These are phyloP conservation scores for Diplocarpon mali DNA, from an alignment of 2,329 filamentous ascomycete species.

Conservation along the genomic window DNA sequence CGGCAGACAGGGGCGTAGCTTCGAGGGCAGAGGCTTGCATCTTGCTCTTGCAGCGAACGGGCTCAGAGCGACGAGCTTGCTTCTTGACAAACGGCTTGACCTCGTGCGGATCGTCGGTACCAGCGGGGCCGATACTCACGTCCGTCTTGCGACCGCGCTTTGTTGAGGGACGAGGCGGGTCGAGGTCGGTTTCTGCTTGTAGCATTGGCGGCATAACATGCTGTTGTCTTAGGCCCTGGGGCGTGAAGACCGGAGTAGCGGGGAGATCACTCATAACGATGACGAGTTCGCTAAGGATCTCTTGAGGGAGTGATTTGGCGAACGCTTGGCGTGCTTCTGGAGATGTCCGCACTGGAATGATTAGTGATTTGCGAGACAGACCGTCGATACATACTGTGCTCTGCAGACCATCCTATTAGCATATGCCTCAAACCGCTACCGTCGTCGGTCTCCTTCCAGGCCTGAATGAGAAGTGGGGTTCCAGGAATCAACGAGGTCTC, in stretches of 20 bases:
- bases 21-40: conserved; percentile 3
- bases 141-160: conserved; percentile 21
- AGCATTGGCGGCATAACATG: background rate
- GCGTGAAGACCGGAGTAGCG: conserved; percentile 13
- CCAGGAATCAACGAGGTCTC: conserved; percentile 45
- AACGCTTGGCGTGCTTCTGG: conserved; percentile 42
- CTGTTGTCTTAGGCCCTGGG: conserved; percentile 1
- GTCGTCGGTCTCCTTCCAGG: conserved; percentile 51
- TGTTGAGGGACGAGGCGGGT: conserved; percentile 19
- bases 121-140: background rate
- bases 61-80: conserved; percentile 16
- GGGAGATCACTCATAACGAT: conserved; percentile 47
- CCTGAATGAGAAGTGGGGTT: conserved; percentile 46
- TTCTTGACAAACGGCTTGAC: conserved; percentile 19
- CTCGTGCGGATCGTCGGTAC: conserved; percentile 16
- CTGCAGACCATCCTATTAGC: conserved; percentile 49
- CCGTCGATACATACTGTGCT: conserved; percentile 35
- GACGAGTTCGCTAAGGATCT: conserved; percentile 51
- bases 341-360: conserved; percentile 27
- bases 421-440: conserved; percentile 48
- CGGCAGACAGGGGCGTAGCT: conserved; percentile 12
- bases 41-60: conserved; percentile 9
- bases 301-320: conserved; percentile 48
- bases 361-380: conserved; percentile 1
- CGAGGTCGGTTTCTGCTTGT: conserved; percentile 10